phyloP scores from a whole-genome alignment of 176 grass and related monocot genomes.

The Luzula sylvatica region DNA sequence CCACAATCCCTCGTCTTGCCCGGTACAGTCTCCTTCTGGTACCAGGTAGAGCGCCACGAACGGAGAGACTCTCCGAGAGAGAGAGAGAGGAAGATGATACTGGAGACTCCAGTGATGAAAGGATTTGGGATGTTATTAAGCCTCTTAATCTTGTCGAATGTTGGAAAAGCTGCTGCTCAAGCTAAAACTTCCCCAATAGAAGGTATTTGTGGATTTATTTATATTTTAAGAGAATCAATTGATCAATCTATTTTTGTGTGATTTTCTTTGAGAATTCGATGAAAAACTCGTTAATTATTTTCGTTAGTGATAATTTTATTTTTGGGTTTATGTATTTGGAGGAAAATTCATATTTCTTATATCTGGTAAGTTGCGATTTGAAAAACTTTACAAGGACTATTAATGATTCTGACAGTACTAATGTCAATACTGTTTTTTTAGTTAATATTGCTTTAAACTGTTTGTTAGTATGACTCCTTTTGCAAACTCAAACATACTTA shows the following conservation, averaged over 20 bases:
- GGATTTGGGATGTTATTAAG: slow-evolving; percentile 3
- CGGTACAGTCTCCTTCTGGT: not conserved
- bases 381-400: too few relatives aligned
- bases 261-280: too few relatives aligned
- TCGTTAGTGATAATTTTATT: too few relatives aligned
- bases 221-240: not conserved
- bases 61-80: not conserved
- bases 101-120: slow-evolving; percentile 12
- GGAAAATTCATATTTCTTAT: too few relatives aligned
- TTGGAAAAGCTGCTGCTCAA: slow-evolving; percentile 7
- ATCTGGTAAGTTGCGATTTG: too few relatives aligned
- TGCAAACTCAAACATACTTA: not conserved
- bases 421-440: too few relatives aligned
- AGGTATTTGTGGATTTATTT: slow-evolving; percentile 8
- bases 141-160: slow-evolving; percentile 3
- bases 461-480: not conserved
- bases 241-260: not conserved
- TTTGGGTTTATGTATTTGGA: too few relatives aligned
- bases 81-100: not conserved
- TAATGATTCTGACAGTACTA: too few relatives aligned
- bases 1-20: not conserved
- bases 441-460: not conserved
- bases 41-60: not conserved
- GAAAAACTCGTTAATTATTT: too few relatives aligned
- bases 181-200: slow-evolving; percentile 29